These are phyloP conservation scores for Paramecium octaurelia DNA, from an alignment of 73 alveolate species.

Conservation along the genomic window DNA sequence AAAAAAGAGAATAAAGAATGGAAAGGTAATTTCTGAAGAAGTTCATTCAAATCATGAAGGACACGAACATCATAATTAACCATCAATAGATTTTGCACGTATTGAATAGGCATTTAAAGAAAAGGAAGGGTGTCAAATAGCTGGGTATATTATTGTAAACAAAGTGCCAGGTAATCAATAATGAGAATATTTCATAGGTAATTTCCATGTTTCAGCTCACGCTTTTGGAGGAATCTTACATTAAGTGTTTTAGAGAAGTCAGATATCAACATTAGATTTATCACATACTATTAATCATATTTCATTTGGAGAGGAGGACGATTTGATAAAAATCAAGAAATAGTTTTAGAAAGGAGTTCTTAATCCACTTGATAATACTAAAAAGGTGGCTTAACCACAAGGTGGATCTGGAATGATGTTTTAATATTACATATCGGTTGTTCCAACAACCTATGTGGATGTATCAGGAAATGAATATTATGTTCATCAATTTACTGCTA, in stretches of 20 bases:
- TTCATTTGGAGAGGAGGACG: conserved; percentile 83
- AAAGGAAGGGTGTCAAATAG: conserved; percentile 84
- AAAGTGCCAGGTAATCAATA: conserved; percentile 74
- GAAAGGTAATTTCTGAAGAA: conserved; percentile 69
- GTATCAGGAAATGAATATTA: conserved; percentile 63
- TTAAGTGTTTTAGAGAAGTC: conserved; percentile 52
- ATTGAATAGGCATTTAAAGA: conserved; percentile 70
- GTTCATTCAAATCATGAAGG: conserved; percentile 61
- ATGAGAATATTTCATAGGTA: conserved; percentile 69
- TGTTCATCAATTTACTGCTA: conserved; percentile 87
- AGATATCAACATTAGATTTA: conserved; percentile 70
- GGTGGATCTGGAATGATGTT: conserved; percentile 39
- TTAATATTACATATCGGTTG: conserved; percentile 89
- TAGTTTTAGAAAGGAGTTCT: conserved; percentile 72
- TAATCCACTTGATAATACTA: conserved; percentile 77
- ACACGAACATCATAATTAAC: conserved; percentile 26
- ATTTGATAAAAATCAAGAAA: conserved; percentile 67
- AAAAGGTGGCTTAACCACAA: conserved; percentile 15
- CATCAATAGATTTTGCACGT: conserved; percentile 54
- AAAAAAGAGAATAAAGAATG: conserved; percentile 69
- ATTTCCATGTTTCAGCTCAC: conserved; percentile 91
- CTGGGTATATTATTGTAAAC: conserved; percentile 83
- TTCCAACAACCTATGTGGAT: conserved; percentile 88
- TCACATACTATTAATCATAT: conserved; percentile 86
- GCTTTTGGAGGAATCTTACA: conserved; percentile 72